Conservation (phyloP, 192 early-diverging fungal genomes). For the Pecoramyces ruminantium region DNA sequence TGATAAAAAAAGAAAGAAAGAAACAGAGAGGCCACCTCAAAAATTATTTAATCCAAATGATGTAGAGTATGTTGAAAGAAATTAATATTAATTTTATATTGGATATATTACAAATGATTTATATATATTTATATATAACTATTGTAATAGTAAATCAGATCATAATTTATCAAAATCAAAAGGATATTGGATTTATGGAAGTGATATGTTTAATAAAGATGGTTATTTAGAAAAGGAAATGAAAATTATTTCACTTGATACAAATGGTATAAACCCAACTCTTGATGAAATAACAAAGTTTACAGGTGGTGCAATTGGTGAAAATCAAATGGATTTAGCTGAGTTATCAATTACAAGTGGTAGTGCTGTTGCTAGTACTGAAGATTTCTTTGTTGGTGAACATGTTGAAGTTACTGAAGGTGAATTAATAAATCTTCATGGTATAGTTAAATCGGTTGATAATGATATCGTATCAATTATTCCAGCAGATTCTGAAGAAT, state of each 20-base stretch:
- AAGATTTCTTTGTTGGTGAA: conserved; percentile 60
- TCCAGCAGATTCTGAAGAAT: conserved; percentile 26
- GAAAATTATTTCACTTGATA: conserved; percentile 34
- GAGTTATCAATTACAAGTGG: conserved; percentile 6
- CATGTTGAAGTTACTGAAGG: conserved; percentile 72
- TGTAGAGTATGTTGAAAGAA: conserved; percentile 5
- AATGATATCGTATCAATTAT: conserved; percentile 52
- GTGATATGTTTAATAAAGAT: conserved; percentile 35
- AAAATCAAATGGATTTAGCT: conserved; percentile 16
- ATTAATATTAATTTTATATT: too few species aligned
- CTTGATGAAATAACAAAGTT: conserved; percentile 85
- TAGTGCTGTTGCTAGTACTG: conserved; percentile 10
- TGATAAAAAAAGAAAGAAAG: conserved; percentile 43
- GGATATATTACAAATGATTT: too few species aligned
- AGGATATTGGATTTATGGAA: conserved; percentile 34
- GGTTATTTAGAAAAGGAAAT: conserved; percentile 78
- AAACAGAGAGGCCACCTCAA: conserved; percentile 38
- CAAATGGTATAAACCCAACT: conserved; percentile 61
- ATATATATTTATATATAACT: not conserved
- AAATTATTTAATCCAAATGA: conserved; percentile 60
- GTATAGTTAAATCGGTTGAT: conserved; percentile 57
- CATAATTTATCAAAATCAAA: conserved; percentile 19
- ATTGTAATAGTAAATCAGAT: not conserved
- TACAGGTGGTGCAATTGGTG: conserved; percentile 49
- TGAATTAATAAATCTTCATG: conserved; percentile 58